Percentiles rank a stretch among this genome's conserved stretches.
Evolutionary conservation across 2,329 filamentous ascomycete species (phyloP).

Genomic region (Elsinoe arachidis): DNA sequence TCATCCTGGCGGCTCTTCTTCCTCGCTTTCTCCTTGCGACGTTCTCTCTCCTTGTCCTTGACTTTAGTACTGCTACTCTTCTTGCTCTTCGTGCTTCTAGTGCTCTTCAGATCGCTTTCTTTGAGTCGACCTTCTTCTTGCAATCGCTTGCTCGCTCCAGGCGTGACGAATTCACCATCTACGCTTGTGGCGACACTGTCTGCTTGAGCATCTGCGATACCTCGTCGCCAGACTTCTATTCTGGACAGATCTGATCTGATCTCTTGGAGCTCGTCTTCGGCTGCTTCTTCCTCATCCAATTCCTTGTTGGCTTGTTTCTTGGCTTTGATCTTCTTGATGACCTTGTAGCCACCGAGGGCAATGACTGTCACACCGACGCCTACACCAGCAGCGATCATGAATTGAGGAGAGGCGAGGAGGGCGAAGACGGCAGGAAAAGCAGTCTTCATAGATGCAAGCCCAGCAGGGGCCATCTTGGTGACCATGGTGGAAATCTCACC

Average conservation of each 20-base stretch:
- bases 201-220: constrained; percentile 51
- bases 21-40: constrained; percentile 15
- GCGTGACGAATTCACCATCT: constrained; percentile 58
- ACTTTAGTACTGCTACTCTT: constrained; percentile 23
- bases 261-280: constrained; percentile 48
- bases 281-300: constrained; percentile 23
- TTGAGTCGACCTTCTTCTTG: constrained; percentile 38
- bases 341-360: constrained; percentile 94
- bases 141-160: constrained; percentile 40
- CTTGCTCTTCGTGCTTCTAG: constrained; percentile 19
- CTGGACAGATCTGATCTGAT: constrained; percentile 44
- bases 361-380: constrained; percentile 90
- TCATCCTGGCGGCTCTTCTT: constrained; percentile 13
- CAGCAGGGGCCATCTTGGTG: constrained; percentile 74
- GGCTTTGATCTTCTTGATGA: constrained; percentile 72
- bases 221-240: constrained; percentile 56
- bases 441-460: constrained; percentile 65
- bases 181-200: constrained; percentile 50
- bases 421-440: constrained; percentile 80
- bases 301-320: constrained; percentile 30
- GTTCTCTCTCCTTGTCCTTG: constrained; percentile 23
- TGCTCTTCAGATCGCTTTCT: constrained; percentile 39
- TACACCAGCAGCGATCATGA: constrained; percentile 83
- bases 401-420: constrained; percentile 81
- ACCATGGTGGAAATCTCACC: constrained; percentile 81